Evolutionary conservation across 2,329 filamentous ascomycete genomes (phyloP), one percentile per base, ranked within the genome.

Genomic region (Hymenoscyphus infarciens): DNA sequence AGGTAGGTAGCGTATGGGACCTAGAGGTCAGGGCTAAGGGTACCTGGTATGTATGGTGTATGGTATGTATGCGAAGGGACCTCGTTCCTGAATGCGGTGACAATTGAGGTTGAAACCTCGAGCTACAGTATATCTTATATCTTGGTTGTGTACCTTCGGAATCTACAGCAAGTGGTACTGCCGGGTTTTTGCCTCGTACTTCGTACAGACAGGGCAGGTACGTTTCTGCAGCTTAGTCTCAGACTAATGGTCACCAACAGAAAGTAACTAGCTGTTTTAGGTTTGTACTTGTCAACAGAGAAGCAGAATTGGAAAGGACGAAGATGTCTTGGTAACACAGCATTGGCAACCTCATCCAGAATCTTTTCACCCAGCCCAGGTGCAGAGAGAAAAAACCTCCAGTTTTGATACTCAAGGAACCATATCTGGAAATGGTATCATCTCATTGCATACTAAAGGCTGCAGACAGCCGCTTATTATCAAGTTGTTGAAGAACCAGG

Each of bases 221-320:
- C 42, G 42, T 49, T 49, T 22, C 42, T 49, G 42, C 42, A 49
- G 19, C 42, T 49, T 49, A 49, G 19, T 49, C 42, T 49, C 42
- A 22, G n/a, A 22, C 42, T 49, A 49, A 11, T 22, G 25, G 19
- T 11, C 42, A 49, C 16, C 7, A 42, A 42, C 39, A 42, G n/a
- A 42, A 42, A 42, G 33, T 35, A 35, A 35, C 10, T 35, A 33
- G 25, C 25, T 31, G 29, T 1, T 35, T 35, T 35, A 35, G 33
- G 33, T 35, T 35, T 35, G 33, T 35, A 15, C 33, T 35, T 35
- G 33, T 13, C 33, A 35, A 35, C 33, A 35, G 33, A 35, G 29
- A 31, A 6, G 5, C 5, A 31, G 7, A 31, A 31, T 11, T 35
- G 33, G 33, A 11, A 35, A 35, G 33, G 13, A 35, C 33, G 33